Evolutionary conservation across 2,329 filamentous ascomycete genomes (phyloP).

Genomic region (Epichloe bromicola): DNA sequence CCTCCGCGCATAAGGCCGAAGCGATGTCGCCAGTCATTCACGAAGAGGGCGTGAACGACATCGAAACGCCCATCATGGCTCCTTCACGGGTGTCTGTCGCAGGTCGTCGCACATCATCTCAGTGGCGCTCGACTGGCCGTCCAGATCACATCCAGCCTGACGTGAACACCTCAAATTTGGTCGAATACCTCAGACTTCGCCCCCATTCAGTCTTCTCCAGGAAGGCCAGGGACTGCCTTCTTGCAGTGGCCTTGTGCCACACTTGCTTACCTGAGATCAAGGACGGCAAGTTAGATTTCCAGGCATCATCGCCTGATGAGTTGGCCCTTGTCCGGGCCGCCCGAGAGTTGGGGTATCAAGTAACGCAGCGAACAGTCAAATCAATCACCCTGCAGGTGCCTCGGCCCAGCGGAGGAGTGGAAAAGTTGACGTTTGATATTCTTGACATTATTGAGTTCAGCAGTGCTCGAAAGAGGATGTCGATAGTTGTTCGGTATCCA

Average conservation of each 20-base stretch:
- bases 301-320: slow-evolving; percentile 84
- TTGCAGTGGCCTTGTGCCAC: slow-evolving; percentile 79
- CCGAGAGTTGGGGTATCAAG: slow-evolving; percentile 69
- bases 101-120: slow-evolving; percentile 33
- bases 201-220: slow-evolving; percentile 66
- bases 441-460: slow-evolving; percentile 86
- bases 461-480: slow-evolving; percentile 83
- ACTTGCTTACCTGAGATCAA: slow-evolving; percentile 73
- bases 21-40: slow-evolving; percentile 18
- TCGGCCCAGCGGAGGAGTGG: slow-evolving; percentile 22
- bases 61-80: slow-evolving; percentile 13
- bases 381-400: slow-evolving; percentile 44
- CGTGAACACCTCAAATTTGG: slow-evolving; percentile 56
- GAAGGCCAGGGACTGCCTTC: slow-evolving; percentile 69
- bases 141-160: slow-evolving; percentile 40
- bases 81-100: slow-evolving; percentile 21
- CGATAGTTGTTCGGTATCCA: slow-evolving; percentile 73
- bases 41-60: slow-evolving; percentile 14
- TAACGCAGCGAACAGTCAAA: slow-evolving; percentile 60
- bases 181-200: slow-evolving; percentile 63
- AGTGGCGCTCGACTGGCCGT: slow-evolving; percentile 35
- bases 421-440: slow-evolving; percentile 59
- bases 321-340: slow-evolving; percentile 74
- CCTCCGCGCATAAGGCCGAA: slow-evolving; percentile 16
- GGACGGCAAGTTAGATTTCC: slow-evolving; percentile 62